Percentiles rank a stretch among this genome's conserved stretches.
These are phyloP conservation scores for Aegilops tauschii DNA, from an alignment of 176 grass and related monocot species.

Conservation along the genomic window DNA sequence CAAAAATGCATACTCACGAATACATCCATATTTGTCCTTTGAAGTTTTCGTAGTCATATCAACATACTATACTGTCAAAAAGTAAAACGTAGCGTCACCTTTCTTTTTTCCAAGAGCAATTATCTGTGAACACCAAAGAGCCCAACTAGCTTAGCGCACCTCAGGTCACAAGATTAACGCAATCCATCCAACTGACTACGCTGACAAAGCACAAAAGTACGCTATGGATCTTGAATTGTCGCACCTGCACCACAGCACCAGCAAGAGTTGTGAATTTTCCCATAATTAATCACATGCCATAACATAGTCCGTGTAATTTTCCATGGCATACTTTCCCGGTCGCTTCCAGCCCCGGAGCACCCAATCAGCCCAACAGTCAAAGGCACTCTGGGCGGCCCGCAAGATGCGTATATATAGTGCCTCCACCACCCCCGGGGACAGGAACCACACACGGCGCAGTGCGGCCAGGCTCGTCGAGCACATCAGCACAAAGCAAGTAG, in stretches of 20 bases:
- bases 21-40: neutral
- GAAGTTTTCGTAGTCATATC: neutral
- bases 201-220: neutral
- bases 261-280: neutral
- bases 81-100: neutral
- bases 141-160: neutral
- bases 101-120: neutral
- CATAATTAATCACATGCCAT: neutral
- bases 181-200: neutral
- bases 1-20: neutral
- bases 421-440: neutral
- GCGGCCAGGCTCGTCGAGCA: neutral
- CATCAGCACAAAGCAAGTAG: neutral
- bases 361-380: neutral
- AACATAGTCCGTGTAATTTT: neutral
- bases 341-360: constrained; percentile 17
- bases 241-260: neutral
- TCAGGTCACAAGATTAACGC: neutral
- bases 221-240: neutral
- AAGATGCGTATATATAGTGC: constrained; percentile 17
- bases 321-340: neutral
- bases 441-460: neutral
- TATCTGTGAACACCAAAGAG: neutral
- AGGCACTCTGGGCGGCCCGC: neutral
- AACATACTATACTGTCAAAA: too few species aligned